Evolutionary conservation across 192 early-diverging fungal species (phyloP), one percentile per base, ranked within the genome.

Genomic region (Jimgerdemannia flammicorona): DNA sequence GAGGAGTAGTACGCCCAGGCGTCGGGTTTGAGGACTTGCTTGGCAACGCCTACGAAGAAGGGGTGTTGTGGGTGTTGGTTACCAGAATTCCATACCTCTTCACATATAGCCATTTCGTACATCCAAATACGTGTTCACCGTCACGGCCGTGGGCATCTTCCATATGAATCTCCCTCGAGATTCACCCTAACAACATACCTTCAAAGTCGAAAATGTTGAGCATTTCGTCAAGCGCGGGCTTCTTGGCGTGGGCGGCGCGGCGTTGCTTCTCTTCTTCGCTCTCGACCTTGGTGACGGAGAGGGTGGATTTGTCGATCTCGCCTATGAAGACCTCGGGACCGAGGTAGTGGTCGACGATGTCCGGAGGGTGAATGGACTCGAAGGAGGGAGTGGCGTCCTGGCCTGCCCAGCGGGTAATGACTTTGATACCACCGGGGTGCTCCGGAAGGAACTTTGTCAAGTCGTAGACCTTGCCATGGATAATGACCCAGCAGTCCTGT

Each of bases 1-100:
- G 90, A 92, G 44, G 90, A 92, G 73, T 94, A 96, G 82, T 96
- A 96, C 41, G 90, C 91, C 88, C 94, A 94, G 2, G 92, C 91
- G 69, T 92, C 91, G 63, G 86, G 73, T 68, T 80, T 86, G 43
- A 95, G 67, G 8, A 84, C 80, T 67, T 72, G 73, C 39, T 80
- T 74, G 10, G 93, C 93, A 4, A 93, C 81, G 7, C 81, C 84
- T 87, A 82, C 59, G 41, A 42, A 29, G 29, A 29, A 29, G 29
- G 29, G 29, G 29, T 1, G 29, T 29, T 29, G 29, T 29, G 29
- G 29, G 29, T 29, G 29, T 29, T 29, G 29, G 29, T 29, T 29
- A 29, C 29, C 29, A 29, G 29, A 29, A 29, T 29, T 29, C 29
- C 29, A 29, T 29, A 29, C 29, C 18, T 19, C 67, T 14, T 10